phyloP scores from a whole-genome alignment of 1,284 basidiomycete species.

The Moesziomyces parantarcticus region DNA sequence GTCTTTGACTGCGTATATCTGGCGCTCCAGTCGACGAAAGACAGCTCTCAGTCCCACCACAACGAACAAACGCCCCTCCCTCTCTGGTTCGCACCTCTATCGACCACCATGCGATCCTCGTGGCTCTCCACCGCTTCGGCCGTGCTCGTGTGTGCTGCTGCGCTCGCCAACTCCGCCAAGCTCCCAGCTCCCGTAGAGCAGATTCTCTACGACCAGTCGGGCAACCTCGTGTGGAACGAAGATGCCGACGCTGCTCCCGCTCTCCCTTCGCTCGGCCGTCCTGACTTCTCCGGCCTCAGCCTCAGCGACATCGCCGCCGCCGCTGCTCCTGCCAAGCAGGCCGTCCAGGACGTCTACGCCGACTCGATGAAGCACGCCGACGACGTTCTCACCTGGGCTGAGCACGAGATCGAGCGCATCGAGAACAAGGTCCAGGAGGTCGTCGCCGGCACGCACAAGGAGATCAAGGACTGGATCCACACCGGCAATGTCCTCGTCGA shows the following conservation, averaged over 20 bases:
- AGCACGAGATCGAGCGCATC: slow-evolving; percentile 50
- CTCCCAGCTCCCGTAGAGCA: slow-evolving; percentile 50
- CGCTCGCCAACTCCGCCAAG: slow-evolving; percentile 48
- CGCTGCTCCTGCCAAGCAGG: slow-evolving; percentile 69
- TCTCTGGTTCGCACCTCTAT: background rate
- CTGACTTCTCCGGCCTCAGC: slow-evolving; percentile 50
- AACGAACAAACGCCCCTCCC: background rate
- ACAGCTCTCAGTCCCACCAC: slow-evolving; percentile 1
- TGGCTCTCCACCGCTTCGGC: slow-evolving; percentile 59
- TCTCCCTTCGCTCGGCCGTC: slow-evolving; percentile 45
- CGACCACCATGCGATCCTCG: slow-evolving; percentile 55
- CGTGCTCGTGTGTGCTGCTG: slow-evolving; percentile 55
- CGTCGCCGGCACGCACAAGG: slow-evolving; percentile 36
- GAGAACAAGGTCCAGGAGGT: slow-evolving; percentile 43
- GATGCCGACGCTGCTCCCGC: slow-evolving; percentile 21
- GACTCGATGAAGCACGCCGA: slow-evolving; percentile 60
- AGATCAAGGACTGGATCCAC: slow-evolving; percentile 48
- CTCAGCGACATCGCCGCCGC: slow-evolving; percentile 29
- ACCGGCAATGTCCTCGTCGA: slow-evolving; percentile 69
- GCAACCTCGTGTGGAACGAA: slow-evolving; percentile 56
- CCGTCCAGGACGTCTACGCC: slow-evolving; percentile 69
- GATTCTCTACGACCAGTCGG: slow-evolving; percentile 53
- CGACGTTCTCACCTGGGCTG: slow-evolving; percentile 66
- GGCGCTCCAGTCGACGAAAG: background rate
- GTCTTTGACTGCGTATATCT: background rate